Evolutionary conservation across 1,284 basidiomycete species (phyloP).

Genomic region (Malassezia equina): DNA sequence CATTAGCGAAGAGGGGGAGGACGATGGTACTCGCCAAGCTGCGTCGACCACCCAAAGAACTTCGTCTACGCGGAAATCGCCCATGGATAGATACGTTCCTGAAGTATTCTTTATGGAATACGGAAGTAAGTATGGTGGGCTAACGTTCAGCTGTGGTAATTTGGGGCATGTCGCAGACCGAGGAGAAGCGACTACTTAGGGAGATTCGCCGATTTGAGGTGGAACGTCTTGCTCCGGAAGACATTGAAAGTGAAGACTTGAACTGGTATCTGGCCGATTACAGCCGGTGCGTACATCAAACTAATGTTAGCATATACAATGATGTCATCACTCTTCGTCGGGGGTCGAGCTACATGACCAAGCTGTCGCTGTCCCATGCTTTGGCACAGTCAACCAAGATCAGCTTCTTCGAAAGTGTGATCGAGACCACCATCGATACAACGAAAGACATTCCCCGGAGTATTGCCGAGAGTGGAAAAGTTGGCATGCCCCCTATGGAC

Average conservation of each 20-base stretch:
- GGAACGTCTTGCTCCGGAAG: constrained; percentile 58
- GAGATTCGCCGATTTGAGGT: constrained; percentile 75
- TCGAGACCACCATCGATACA: constrained; percentile 85
- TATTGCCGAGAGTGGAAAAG: constrained; percentile 86
- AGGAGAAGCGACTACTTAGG: constrained; percentile 81
- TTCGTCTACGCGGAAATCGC: constrained; percentile 23
- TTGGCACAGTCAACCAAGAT: constrained; percentile 94
- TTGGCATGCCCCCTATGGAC: constrained; percentile 58
- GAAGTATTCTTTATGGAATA: constrained; percentile 74
- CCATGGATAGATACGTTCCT: constrained; percentile 18
- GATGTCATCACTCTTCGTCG: constrained; percentile 91
- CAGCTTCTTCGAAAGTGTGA: constrained; percentile 63
- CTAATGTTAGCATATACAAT: constrained; percentile 70
- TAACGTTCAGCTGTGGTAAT: constrained; percentile 59
- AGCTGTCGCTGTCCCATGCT: constrained; percentile 84
- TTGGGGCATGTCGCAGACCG: constrained; percentile 89
- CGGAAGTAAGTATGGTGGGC: constrained; percentile 54
- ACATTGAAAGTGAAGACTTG: constrained; percentile 78
- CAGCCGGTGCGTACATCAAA: constrained; percentile 22
- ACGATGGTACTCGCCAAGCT: constrained; percentile 14
- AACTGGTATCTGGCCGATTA: constrained; percentile 97
- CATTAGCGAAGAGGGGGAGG: constrained; percentile 16
- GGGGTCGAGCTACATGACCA: constrained; percentile 95
- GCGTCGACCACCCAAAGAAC: constrained; percentile 12
- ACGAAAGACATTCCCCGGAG: constrained; percentile 91